Evolutionary conservation across 441 rosid species (phyloP), one percentile per base, ranked within the genome.

Genomic region (Adansonia grandidieri): DNA sequence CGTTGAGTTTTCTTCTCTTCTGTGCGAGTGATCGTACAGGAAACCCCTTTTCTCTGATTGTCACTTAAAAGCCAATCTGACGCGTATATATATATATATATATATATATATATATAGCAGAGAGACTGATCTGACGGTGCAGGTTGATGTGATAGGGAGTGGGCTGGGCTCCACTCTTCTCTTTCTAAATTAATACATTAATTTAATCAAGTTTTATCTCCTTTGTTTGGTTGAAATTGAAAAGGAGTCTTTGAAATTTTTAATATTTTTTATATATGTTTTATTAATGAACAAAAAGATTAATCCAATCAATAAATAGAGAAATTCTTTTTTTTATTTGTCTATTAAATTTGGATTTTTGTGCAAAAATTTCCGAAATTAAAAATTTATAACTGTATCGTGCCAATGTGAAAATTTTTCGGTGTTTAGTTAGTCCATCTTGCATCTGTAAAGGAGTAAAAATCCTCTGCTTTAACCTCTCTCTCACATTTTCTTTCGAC

Each of bases 151-250:
- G 61, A 17, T 17, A 50, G 5, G 13, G 3, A 4, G 32, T 28
- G 32, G 32, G 32, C 32, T 50, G 14, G 54, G 54, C 54, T 50
- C 15, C 5, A 50, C 54, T 50, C 13, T 11, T 87, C 75, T 85
- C 87, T 56, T 83, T 44, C 47, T 6, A 44, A 44, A 44, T 6
- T 44, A 44, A 40, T 40, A 5, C 44, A 28, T 28, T 28, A 28
- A 28, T 28, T 28, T 28, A 28, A 28, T 28, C 32, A 28, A 28
- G 32, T 28, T 28, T 28, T 28, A 28, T 28, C 32, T 28, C 32
- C 32, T 28, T 28, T 28, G 32, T 28, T 28, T 28, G 32, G 32
- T 28, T 28, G 32, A 28, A 28, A 28, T 28, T 28, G 32, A 28
- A 28, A 28, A 28, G 32, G 32, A 28, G 2, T 28, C 32, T 28